A percentile compares a stretch with the other conserved stretches of the same genome.
These are phyloP conservation scores for Emergomyces africanus DNA, from an alignment of 2,329 filamentous ascomycete genomes.

Conservation along the genomic window DNA sequence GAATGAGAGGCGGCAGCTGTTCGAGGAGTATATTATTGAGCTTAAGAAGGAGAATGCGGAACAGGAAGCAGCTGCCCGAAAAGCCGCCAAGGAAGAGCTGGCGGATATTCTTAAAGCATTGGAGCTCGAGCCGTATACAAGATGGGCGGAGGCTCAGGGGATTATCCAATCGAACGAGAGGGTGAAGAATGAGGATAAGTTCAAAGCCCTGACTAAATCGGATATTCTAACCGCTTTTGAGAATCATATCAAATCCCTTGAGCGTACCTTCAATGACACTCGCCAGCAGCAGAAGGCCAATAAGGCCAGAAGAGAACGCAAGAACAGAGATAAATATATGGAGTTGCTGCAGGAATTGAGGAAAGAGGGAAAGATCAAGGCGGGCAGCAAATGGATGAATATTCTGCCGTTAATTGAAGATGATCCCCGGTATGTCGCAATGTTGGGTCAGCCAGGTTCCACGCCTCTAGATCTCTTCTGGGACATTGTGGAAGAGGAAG, in stretches of 20 bases:
- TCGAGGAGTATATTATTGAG: slow-evolving; percentile 81
- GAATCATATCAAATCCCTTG: slow-evolving; percentile 84
- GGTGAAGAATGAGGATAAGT: slow-evolving; percentile 72
- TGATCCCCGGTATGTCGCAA: slow-evolving; percentile 70
- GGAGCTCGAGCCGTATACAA: slow-evolving; percentile 81
- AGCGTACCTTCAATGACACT: slow-evolving; percentile 81
- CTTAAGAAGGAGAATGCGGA: slow-evolving; percentile 72
- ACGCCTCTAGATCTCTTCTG: slow-evolving; percentile 87
- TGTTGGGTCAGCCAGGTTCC: slow-evolving; percentile 74
- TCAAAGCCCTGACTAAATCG: slow-evolving; percentile 70
- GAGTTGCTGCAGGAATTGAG: slow-evolving; percentile 63
- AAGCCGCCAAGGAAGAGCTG: slow-evolving; percentile 73
- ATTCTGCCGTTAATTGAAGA: slow-evolving; percentile 61
- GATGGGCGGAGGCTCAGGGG: slow-evolving; percentile 81
- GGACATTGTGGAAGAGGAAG: slow-evolving; percentile 90
- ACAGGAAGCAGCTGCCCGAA: slow-evolving; percentile 57
- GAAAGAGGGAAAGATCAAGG: slow-evolving; percentile 68
- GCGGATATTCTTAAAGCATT: slow-evolving; percentile 65
- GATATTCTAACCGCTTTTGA: slow-evolving; percentile 90
- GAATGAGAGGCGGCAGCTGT: slow-evolving; percentile 73
- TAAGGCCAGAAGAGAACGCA: slow-evolving; percentile 70
- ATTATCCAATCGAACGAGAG: slow-evolving; percentile 65
- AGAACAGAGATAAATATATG: slow-evolving; percentile 70
- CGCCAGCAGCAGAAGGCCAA: slow-evolving; percentile 76
- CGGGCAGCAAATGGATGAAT: slow-evolving; percentile 79